phyloP scores from a whole-genome alignment of 2,329 filamentous ascomycete species.

The Colletotrichum sp. region DNA sequence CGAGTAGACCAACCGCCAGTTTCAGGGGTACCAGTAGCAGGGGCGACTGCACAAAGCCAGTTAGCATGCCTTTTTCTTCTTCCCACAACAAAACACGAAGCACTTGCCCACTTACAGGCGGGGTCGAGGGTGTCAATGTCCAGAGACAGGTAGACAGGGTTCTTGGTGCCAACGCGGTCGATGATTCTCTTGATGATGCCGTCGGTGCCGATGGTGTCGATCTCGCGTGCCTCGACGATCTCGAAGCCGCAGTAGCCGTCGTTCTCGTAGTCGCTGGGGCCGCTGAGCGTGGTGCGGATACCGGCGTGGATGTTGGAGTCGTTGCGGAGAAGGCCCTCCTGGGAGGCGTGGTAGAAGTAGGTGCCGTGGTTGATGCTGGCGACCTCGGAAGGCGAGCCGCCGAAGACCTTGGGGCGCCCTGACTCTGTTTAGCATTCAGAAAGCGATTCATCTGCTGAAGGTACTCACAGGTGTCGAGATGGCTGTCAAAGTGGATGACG shows the following conservation, averaged over 20 bases:
- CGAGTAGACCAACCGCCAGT: slow-evolving; percentile 78
- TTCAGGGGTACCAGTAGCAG: slow-evolving; percentile 77
- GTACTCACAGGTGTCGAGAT: slow-evolving; percentile 68
- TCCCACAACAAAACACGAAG: background rate
- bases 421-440: slow-evolving; percentile 39
- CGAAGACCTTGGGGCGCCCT: slow-evolving; percentile 87
- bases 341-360: slow-evolving; percentile 84
- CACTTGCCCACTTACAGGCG: slow-evolving; percentile 52
- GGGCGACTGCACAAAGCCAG: slow-evolving; percentile 55
- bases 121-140: slow-evolving; percentile 92
- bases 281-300: slow-evolving; percentile 82
- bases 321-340: slow-evolving; percentile 79
- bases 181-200: slow-evolving; percentile 82
- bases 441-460: slow-evolving; percentile 15
- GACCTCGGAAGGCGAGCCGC: slow-evolving; percentile 76
- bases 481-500: slow-evolving; percentile 68
- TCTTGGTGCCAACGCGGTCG: slow-evolving; percentile 74
- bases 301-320: slow-evolving; percentile 89
- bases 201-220: slow-evolving; percentile 58
- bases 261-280: slow-evolving; percentile 82
- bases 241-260: slow-evolving; percentile 86
- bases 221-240: slow-evolving; percentile 74
- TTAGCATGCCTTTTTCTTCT: background rate
- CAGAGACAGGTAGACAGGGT: slow-evolving; percentile 81
- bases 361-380: slow-evolving; percentile 87